These are phyloP conservation scores for Neonectria ditissima DNA, from an alignment of 2,329 filamentous ascomycete species.

Conservation along the genomic window DNA sequence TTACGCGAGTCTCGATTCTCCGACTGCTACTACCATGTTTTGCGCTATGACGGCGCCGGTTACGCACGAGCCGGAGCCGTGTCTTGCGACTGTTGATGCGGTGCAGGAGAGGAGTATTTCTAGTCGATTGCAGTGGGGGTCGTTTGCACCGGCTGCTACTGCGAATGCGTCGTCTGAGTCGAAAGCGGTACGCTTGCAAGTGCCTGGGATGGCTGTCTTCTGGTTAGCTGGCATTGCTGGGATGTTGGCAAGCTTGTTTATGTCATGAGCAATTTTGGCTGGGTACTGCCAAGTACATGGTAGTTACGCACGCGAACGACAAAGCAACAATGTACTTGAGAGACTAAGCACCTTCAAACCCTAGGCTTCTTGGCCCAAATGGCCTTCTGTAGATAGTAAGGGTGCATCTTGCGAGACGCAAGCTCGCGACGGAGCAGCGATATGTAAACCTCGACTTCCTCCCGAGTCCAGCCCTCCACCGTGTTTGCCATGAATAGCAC, in stretches of 20 bases:
- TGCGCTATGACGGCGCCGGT: too few relatives aligned
- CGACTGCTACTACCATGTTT: too few relatives aligned
- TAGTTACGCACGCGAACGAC: background rate
- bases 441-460: background rate
- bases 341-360: background rate
- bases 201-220: background rate
- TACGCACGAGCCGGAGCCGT: too few relatives aligned
- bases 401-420: background rate
- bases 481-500: background rate
- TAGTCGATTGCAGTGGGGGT: too few relatives aligned
- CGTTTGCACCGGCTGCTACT: too few relatives aligned
- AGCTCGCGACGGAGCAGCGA: background rate
- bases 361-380: background rate
- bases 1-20: too few relatives aligned
- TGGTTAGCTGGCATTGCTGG: background rate
- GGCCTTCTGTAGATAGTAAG: background rate
- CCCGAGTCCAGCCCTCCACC: background rate
- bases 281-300: background rate
- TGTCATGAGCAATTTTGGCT: background rate
- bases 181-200: too few relatives aligned
- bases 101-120: too few relatives aligned
- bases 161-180: too few relatives aligned
- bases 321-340: background rate
- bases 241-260: background rate
- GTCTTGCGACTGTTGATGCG: too few relatives aligned